Percentiles rank a stretch among this genome's conserved stretches.
Conservation (phyloP, 2,329 filamentous ascomycete genomes). For the Claviceps pazoutovae region DNA sequence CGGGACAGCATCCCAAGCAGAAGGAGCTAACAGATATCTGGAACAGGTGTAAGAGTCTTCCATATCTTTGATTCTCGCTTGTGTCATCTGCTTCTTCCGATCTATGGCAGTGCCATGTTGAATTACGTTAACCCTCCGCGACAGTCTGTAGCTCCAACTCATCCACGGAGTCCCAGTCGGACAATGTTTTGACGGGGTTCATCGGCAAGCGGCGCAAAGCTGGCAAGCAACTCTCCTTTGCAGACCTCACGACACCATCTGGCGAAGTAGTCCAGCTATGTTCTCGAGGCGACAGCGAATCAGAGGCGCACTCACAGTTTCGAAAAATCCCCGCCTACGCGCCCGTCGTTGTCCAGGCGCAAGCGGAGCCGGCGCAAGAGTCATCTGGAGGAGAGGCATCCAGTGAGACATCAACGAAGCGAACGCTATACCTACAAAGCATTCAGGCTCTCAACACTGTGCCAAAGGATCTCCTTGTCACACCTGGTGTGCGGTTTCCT, state of each 20-base stretch:
- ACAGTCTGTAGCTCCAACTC: conserved; percentile 16
- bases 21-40: conserved; percentile 15
- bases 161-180: conserved; percentile 8
- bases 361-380: conserved; percentile 13
- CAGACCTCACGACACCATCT: conserved; percentile 32
- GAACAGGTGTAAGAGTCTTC: conserved; percentile 16
- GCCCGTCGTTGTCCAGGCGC: conserved; percentile 35
- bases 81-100: background rate
- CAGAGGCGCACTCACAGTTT: conserved; percentile 26
- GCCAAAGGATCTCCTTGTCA: conserved; percentile 57
- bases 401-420: conserved; percentile 20
- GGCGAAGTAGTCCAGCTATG: conserved; percentile 32
- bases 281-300: conserved; percentile 23
- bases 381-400: conserved; percentile 10
- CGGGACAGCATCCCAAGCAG: conserved; percentile 7
- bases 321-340: conserved; percentile 34
- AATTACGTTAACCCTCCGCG: background rate
- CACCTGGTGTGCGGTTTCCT: conserved; percentile 58
- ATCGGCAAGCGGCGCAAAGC: conserved; percentile 54
- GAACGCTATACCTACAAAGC: conserved; percentile 52
- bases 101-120: background rate
- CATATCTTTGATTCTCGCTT: too few species aligned
- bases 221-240: conserved; percentile 57
- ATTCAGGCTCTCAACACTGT: conserved; percentile 22
- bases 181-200: conserved; percentile 40